Conservation (phyloP, 192 early-diverging fungal species). For the Coemansia asiatica region DNA sequence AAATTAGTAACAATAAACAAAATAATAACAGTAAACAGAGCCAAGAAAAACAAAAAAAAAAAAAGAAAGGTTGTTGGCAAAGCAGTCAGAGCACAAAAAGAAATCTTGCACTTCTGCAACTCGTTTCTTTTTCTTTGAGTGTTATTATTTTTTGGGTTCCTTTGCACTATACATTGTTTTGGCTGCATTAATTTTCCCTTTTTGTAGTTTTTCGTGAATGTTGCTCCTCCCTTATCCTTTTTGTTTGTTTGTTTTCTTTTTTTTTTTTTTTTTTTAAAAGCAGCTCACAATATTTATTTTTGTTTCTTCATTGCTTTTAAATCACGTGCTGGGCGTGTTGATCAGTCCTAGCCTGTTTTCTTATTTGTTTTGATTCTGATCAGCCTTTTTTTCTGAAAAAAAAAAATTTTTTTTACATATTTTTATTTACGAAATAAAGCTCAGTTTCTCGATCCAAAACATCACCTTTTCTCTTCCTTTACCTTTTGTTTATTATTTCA, state of each 20-base stretch:
- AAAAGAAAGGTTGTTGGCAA: too few species aligned
- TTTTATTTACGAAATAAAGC: neutral
- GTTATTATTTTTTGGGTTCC: neutral
- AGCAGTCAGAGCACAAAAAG: too few species aligned
- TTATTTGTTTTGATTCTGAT: too few species aligned
- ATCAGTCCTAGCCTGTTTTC: too few species aligned
- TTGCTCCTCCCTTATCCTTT: neutral
- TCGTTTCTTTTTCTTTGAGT: neutral
- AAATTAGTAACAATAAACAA: neutral
- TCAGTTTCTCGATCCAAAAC: too few species aligned
- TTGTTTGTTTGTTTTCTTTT: neutral
- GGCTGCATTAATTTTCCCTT: neutral
- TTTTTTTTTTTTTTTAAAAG: neutral
- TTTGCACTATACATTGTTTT: neutral
- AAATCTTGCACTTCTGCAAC: too few species aligned
- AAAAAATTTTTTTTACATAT: constrained; percentile 1
- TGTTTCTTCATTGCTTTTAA: neutral
- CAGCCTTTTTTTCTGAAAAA: neutral
- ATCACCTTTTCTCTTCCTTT: neutral
- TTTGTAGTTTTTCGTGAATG: neutral
- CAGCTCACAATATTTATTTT: neutral
- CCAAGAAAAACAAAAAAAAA: neutral
- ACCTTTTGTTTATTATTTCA: neutral
- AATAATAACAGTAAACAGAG: neutral
- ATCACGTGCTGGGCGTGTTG: neutral